Evolutionary conservation across 1,284 basidiomycete genomes (phyloP), one percentile per base, ranked within the genome.

Genomic region (Tilletia caries): DNA sequence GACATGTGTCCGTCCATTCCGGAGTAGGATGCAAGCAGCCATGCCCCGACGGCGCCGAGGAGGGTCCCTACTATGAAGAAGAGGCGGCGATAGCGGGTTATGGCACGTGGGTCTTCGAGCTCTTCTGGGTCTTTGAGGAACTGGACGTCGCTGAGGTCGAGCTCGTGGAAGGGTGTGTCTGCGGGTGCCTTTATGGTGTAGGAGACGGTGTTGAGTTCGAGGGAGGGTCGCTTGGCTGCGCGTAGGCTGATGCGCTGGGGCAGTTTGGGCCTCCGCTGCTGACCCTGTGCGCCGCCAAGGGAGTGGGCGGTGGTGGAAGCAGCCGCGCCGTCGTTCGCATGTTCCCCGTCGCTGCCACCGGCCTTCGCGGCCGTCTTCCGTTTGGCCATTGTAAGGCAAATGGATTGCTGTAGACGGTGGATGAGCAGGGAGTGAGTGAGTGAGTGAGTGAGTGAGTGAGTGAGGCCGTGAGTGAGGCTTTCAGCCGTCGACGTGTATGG

Each of bases 111-210:
- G 64, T 68, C 67, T 20, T 71, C 68, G 4, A 50, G 62, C 10
- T 48, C 37, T 12, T 48, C 65, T 8, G 69, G 37, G 6, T 73
- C 70, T 12, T 70, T 73, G 52, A 79, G 50, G 46, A 77, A 79
- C 43, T 73, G 73, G 34, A 79, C 72, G 37, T 79, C 76, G 66
- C 74, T 75, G 12, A 79, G 72, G 64, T 79, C 76, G 64, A 78
- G 74, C 69, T 79, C 78, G 69, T 78, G 75, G 73, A 76, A 79
- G 29, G 77, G 76, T n/a, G 76, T 79, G 41, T 48, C 44, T 10
- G 75, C 76, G 1, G 78, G 78, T 1, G 78, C 78, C 13, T 70
- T 58, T 29, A 79, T 68, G 58, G 71, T 76, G 67, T 78, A 78
- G 13, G 68, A 66, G 1, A n/a, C 32, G 2, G 15, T 64, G 27